Conservation (phyloP, 352 stramenopile genomes). For the Pilasporangium apinafurcum region DNA sequence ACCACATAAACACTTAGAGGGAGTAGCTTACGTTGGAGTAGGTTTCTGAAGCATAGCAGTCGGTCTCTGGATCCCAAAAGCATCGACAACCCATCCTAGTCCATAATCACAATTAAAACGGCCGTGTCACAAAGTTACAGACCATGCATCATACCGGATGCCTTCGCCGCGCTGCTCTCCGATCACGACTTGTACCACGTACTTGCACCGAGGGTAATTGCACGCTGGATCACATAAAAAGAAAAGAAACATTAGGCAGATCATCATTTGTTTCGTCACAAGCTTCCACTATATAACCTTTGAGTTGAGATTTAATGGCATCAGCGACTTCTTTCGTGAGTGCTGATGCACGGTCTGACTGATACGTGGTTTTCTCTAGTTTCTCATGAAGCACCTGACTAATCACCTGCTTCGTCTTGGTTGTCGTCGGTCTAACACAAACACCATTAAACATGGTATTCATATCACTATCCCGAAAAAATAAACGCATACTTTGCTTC, state of each 20-base stretch:
- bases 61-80: slow-evolving; percentile 88
- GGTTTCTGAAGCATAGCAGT: slow-evolving; percentile 86
- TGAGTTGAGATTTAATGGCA: slow-evolving; percentile 74
- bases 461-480: neutral
- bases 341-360: slow-evolving; percentile 64
- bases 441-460: neutral
- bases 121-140: neutral
- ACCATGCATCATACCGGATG: slow-evolving; percentile 38
- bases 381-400: slow-evolving; percentile 59
- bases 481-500: slow-evolving; percentile 8
- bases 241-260: neutral
- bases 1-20: neutral
- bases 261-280: too few relatives aligned
- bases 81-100: slow-evolving; percentile 84
- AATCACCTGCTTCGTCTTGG: slow-evolving; percentile 80
- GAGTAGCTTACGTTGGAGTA: slow-evolving; percentile 72
- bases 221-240: slow-evolving; percentile 14
- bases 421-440: slow-evolving; percentile 46
- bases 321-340: slow-evolving; percentile 87
- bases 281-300: too few relatives aligned
- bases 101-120: neutral
- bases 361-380: slow-evolving; percentile 50
- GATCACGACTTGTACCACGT: slow-evolving; percentile 89
- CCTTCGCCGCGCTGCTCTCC: slow-evolving; percentile 86
- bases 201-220: slow-evolving; percentile 86